These are phyloP conservation scores for Neoboletus subvelutipes DNA, from an alignment of 768 basidiomycete genomes.

Conservation along the genomic window DNA sequence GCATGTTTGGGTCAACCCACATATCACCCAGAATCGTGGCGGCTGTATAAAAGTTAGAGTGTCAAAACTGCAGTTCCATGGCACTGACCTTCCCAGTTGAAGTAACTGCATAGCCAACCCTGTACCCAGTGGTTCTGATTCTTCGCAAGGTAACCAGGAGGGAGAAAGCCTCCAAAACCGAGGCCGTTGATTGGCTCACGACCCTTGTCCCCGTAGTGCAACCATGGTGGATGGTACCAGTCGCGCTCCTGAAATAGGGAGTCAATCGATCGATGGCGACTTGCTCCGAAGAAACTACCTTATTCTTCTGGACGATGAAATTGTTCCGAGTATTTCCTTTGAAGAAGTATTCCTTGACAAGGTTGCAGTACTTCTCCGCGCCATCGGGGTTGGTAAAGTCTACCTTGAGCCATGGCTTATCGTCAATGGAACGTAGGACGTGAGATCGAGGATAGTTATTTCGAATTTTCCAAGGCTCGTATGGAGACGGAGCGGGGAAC, in stretches of 20 bases:
- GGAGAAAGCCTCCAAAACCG: background rate
- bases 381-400: background rate
- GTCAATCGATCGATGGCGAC: background rate
- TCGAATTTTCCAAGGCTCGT: background rate
- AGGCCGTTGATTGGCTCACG: slow-evolving; percentile 4
- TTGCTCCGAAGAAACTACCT: background rate
- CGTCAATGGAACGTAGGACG: too few relatives aligned
- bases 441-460: background rate
- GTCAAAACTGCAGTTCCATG: background rate
- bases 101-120: slow-evolving; percentile 2
- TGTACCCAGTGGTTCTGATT: background rate
- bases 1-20: background rate
- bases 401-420: background rate
- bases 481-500: background rate
- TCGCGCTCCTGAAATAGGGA: background rate
- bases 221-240: slow-evolving; percentile 2
- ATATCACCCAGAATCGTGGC: slow-evolving; percentile 4
- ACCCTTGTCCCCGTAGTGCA: background rate
- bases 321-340: background rate
- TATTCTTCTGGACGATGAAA: background rate
- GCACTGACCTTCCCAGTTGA: slow-evolving; percentile 3
- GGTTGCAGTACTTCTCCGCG: background rate
- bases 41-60: background rate
- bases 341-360: slow-evolving; percentile 1
- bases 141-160: background rate